These are phyloP conservation scores for Ceratocystis albifundus DNA, from an alignment of 2,329 filamentous ascomycete genomes.

Conservation along the genomic window DNA sequence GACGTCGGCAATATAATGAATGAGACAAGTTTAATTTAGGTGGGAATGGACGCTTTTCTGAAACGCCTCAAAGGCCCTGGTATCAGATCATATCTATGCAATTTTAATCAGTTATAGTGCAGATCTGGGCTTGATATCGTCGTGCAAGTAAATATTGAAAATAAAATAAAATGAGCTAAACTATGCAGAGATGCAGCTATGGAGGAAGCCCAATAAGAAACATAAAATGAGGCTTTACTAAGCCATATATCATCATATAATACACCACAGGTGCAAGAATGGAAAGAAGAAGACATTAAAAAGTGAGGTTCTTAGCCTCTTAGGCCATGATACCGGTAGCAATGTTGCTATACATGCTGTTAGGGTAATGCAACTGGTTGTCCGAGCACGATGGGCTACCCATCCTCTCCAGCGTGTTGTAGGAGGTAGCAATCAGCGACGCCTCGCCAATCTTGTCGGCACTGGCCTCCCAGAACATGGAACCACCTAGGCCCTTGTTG, in stretches of 20 bases:
- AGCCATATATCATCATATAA: too few relatives aligned
- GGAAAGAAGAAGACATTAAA: neutral
- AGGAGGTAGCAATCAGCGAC: slow-evolving; percentile 47
- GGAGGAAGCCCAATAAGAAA: neutral
- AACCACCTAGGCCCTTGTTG: slow-evolving; percentile 53
- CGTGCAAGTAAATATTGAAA: neutral
- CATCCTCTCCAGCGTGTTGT: slow-evolving; percentile 18
- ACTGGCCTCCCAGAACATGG: slow-evolving; percentile 79
- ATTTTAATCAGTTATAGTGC: too few relatives aligned
- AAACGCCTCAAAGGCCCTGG: too few relatives aligned
- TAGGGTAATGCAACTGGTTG: slow-evolving; percentile 43
- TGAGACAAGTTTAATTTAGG: too few relatives aligned
- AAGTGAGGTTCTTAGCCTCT: neutral
- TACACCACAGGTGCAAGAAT: neutral
- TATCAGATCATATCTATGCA: too few relatives aligned
- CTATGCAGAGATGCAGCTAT: neutral
- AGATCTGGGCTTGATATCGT: too few relatives aligned
- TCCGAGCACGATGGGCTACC: slow-evolving; percentile 28
- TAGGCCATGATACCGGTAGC: slow-evolving; percentile 28
- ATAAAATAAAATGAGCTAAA: neutral
- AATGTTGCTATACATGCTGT: slow-evolving; percentile 46
- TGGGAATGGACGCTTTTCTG: too few relatives aligned
- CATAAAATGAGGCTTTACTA: too few relatives aligned
- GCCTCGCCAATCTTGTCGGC: slow-evolving; percentile 49
- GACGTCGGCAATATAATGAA: too few relatives aligned